Evolutionary conservation across 2,329 filamentous ascomycete genomes (phyloP), one percentile per base, ranked within the genome.

Genomic region (Phaeosphaeriaceae sp.): DNA sequence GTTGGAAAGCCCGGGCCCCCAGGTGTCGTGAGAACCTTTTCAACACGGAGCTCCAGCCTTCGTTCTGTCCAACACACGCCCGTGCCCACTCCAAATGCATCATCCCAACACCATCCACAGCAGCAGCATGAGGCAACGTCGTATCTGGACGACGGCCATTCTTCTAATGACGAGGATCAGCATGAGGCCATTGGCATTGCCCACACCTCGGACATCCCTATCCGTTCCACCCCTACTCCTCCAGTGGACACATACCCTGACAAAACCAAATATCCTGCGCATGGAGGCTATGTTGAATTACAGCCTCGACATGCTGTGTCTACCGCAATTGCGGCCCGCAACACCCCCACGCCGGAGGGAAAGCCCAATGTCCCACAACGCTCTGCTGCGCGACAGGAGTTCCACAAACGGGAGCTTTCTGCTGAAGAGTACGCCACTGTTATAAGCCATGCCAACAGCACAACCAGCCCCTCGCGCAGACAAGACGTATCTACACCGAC

Each of bases 181-280:
- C 43, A 56, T 3, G 54, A 64, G 20, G 70, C 67, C 36, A 77
- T 78, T 53, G 76, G 76, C 39, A 63, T 78, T 32, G 77, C 76
- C 15, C 72, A 60, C 40, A 77, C 76, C 5, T 75, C 76, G 11
- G 70, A 78, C 55, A 56, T 70, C 13, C 67, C 67, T 12, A 69
- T 74, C 30, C 59, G 57, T 28, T 56, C 66, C 18, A 56, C 64
- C 2, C 64, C 68, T 11, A 65, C 66, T 11, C 63, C 69, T 29
- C 58, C 64, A 16, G 42, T 28, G 9, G 66, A 67, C 17, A 41
- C 46, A 6, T 40, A 49, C 18, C 21, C 45, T 30, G 56, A 58
- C 33, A 54, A 50, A 21, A 57, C 58, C 30, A 57, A 59, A 29
- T 29, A 51, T 6, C 52, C 59, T 15, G 53, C 59, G 7, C 60